Evolutionary conservation across 495 filamentous ascomycete genomes (phyloP).

Genomic region (Tuber magnatum): DNA sequence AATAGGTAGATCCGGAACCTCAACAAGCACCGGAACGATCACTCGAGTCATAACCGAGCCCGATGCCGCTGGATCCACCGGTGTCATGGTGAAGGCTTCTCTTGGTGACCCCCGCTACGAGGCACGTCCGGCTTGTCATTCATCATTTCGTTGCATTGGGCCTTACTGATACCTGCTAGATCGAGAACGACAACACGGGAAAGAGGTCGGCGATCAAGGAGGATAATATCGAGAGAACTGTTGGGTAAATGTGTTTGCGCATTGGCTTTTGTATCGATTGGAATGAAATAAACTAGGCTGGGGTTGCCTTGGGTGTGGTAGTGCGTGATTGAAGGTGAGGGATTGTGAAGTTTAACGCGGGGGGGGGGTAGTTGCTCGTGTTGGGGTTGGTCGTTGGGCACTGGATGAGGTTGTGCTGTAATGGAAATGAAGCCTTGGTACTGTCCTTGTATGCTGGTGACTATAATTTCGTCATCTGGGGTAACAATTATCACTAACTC

Average conservation of each 20-base stretch:
- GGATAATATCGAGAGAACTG: slow-evolving; percentile 36
- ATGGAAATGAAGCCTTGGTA: neutral
- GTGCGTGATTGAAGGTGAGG: neutral
- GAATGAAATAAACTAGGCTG: neutral
- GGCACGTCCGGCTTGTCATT: slow-evolving; percentile 12
- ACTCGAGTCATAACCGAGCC: slow-evolving; percentile 34
- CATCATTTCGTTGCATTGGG: neutral
- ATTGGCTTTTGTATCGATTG: neutral
- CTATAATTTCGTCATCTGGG: neutral
- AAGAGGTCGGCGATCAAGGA: slow-evolving; percentile 39
- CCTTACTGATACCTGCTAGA: slow-evolving; percentile 20
- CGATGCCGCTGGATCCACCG: slow-evolving; percentile 24
- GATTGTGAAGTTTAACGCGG: neutral
- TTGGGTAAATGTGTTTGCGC: slow-evolving; percentile 5
- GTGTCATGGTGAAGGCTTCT: slow-evolving; percentile 33
- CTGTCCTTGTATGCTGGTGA: neutral
- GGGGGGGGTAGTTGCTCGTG: neutral
- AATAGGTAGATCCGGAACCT: slow-evolving; percentile 29
- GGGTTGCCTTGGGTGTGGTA: neutral
- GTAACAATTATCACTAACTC: neutral
- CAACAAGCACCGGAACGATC: slow-evolving; percentile 37
- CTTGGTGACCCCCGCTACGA: slow-evolving; percentile 34
- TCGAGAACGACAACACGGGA: slow-evolving; percentile 38
- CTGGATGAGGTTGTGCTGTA: neutral
- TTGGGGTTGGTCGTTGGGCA: neutral